Base-by-base conservation (phyloP, 108 stramenopile genomes). In the Cyclotella kingstonii region DNA sequence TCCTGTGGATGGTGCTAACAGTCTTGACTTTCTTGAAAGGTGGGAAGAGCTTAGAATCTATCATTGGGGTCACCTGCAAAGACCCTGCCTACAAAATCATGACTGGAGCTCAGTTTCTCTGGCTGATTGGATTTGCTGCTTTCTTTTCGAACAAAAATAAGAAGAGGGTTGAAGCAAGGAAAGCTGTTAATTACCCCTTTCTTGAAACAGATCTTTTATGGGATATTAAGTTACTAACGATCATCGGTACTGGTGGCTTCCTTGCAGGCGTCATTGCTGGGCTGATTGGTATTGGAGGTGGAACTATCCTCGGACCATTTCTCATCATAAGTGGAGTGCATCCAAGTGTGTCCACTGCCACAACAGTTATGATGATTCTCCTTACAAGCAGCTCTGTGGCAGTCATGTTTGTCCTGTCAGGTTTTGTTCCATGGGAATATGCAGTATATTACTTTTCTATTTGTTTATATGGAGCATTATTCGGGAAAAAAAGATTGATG, bases 251-350 rank as follows among this genome's bases (percentile, higher is more conserved):
- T 38, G 73, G 70, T 15, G 70, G 78, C n/a, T 84, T 84, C 52
- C 31, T 76, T 30, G 81, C 82, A 3, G 87, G 87, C 12, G 45
- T 83, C 49, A 77, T 84, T 29, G 87, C 82, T 22, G 83, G 82
- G 29, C 23, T 88, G 31, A 77, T 88, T 55, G 87, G 87, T 27
- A 79, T 88, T 57, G 81, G 82, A 34, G 81, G 82, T 8, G 87
- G 83, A 14, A 83, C 79, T 73, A 70, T 88, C n/a, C 22, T 77
- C 17, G 82, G 82, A 10, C 87, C 87, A 8, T 43, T 88, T 14
- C 83, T 88, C 82, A 39, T 88, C 2, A 68, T 70, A 17, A 79
- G 77, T 77, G 84, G 82, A 7, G 65, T 88, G 26, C 39, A 88
- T 57, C 87, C 87, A 28, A 58, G 70, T 23, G 87, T 88, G 5